A percentile compares a stretch with the other conserved stretches of the same genome.
phyloP scores from a whole-genome alignment of 176 grass and related monocot species.

The Triticum turgidum region DNA sequence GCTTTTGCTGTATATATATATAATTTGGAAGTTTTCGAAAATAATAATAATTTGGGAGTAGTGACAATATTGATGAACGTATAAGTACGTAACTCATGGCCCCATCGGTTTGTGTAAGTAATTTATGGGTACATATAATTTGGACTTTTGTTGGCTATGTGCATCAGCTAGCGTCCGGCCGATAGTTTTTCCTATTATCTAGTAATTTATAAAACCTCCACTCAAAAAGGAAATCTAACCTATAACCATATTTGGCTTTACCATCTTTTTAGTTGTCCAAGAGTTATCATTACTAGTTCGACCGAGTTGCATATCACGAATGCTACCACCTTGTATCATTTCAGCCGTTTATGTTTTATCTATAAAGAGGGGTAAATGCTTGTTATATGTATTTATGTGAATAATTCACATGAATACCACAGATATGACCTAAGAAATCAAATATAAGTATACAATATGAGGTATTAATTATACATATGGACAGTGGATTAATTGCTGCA shows the following conservation, averaged over 20 bases:
- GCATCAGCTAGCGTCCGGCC: neutral
- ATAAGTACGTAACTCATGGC: neutral
- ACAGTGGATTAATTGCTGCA: no score
- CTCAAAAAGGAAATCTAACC: neutral
- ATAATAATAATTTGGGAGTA: neutral
- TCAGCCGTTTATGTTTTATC: no score
- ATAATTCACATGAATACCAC: no score
- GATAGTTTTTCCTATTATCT: neutral
- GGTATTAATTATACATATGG: no score
- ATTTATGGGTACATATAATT: neutral
- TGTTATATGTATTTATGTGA: no score
- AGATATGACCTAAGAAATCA: no score
- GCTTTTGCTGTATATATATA: neutral
- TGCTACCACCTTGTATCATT: no score
- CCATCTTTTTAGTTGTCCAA: neutral
- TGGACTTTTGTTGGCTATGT: neutral
- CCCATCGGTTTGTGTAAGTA: neutral
- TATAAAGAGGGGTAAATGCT: no score
- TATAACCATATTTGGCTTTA: neutral
- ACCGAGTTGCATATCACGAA: neutral
- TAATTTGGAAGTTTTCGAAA: no score
- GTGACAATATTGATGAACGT: neutral
- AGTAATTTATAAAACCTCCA: neutral
- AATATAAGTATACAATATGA: no score
- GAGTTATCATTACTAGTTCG: neutral